A percentile compares a stretch with the other conserved stretches of the same genome.
Evolutionary conservation across 2,329 filamentous ascomycete genomes (phyloP).

Genomic region (Claviceps cyperi): DNA sequence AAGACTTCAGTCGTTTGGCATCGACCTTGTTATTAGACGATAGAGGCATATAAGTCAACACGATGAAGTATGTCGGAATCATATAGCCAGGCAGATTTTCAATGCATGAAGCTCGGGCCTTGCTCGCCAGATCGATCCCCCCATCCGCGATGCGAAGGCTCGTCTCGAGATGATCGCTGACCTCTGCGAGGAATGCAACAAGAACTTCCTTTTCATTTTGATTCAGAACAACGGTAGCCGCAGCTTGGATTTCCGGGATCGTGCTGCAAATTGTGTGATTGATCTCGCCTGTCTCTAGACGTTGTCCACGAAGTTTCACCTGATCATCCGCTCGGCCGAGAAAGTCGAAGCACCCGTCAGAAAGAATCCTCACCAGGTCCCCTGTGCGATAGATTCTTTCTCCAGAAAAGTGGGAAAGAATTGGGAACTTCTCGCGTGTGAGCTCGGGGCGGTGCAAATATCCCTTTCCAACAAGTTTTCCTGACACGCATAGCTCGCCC

Average conservation of each 20-base stretch:
- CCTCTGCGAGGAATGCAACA: slow-evolving; percentile 52
- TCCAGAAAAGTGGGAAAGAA: slow-evolving; percentile 31
- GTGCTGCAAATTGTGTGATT: slow-evolving; percentile 63
- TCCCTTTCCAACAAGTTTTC: slow-evolving; percentile 74
- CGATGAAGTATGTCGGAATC: slow-evolving; percentile 75
- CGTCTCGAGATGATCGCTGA: neutral
- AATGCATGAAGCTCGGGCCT: slow-evolving; percentile 49
- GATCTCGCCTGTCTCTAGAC: slow-evolving; percentile 83
- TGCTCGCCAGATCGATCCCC: slow-evolving; percentile 24
- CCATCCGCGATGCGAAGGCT: slow-evolving; percentile 15
- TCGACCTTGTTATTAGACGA: slow-evolving; percentile 88
- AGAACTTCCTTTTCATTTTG: slow-evolving; percentile 71
- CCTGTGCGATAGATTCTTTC: slow-evolving; percentile 74
- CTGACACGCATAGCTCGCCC: slow-evolving; percentile 80
- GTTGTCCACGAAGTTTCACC: slow-evolving; percentile 78
- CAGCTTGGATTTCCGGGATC: slow-evolving; percentile 45
- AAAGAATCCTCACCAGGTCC: slow-evolving; percentile 67
- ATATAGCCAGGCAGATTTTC: slow-evolving; percentile 67
- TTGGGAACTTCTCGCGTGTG: slow-evolving; percentile 62
- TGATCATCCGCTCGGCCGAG: slow-evolving; percentile 81
- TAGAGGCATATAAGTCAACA: slow-evolving; percentile 57
- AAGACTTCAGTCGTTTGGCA: slow-evolving; percentile 46
- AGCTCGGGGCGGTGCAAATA: slow-evolving; percentile 73
- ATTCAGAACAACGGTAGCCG: slow-evolving; percentile 60
- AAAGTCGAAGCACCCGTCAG: slow-evolving; percentile 76